A percentile compares a stretch with the other conserved stretches of the same genome.
Conservation (phyloP, 1,139 yeast species). For the Sugiyamaella xylanicola region DNA sequence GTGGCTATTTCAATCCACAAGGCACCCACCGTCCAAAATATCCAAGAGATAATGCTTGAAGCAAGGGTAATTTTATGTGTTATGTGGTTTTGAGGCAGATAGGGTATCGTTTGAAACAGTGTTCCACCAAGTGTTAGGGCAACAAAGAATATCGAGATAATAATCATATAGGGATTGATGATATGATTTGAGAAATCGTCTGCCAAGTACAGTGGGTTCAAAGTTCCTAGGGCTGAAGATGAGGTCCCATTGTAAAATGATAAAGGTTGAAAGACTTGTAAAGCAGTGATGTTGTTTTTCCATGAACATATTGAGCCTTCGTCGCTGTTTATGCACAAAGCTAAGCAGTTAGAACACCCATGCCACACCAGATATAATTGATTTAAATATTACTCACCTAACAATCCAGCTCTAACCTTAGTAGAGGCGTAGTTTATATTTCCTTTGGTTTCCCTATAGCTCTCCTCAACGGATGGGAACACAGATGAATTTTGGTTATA, state of each 20-base stretch:
- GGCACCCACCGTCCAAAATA: conserved; percentile 70
- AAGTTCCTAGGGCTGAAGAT: conserved; percentile 30
- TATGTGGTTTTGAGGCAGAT: conserved; percentile 51
- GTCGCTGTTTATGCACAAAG: not conserved
- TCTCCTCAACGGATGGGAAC: conserved; percentile 42
- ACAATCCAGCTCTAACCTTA: conserved; percentile 53
- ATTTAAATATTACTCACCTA: conserved; percentile 51
- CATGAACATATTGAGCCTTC: conserved; percentile 8
- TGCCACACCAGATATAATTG: not conserved
- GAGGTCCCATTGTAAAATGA: conserved; percentile 40
- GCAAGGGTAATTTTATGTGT: conserved; percentile 44
- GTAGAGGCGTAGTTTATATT: conserved; percentile 37
- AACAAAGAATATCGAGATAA: conserved; percentile 52
- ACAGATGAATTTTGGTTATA: conserved; percentile 51
- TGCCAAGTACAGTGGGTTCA: conserved; percentile 51
- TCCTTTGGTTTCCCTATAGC: conserved; percentile 32
- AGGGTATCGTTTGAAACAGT: conserved; percentile 40
- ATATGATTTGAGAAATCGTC: conserved; percentile 48
- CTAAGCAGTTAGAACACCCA: not conserved
- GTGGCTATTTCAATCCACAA: conserved; percentile 69
- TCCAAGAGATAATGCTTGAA: conserved; percentile 46
- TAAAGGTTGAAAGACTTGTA: conserved; percentile 41
- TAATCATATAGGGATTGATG: conserved; percentile 58
- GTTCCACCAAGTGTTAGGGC: conserved; percentile 46
- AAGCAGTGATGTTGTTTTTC: conserved; percentile 23